Percentiles rank a stretch among this genome's conserved stretches.
Evolutionary conservation across 2,329 filamentous ascomycete species (phyloP).

Genomic region (Ilyonectria mors-panacis): DNA sequence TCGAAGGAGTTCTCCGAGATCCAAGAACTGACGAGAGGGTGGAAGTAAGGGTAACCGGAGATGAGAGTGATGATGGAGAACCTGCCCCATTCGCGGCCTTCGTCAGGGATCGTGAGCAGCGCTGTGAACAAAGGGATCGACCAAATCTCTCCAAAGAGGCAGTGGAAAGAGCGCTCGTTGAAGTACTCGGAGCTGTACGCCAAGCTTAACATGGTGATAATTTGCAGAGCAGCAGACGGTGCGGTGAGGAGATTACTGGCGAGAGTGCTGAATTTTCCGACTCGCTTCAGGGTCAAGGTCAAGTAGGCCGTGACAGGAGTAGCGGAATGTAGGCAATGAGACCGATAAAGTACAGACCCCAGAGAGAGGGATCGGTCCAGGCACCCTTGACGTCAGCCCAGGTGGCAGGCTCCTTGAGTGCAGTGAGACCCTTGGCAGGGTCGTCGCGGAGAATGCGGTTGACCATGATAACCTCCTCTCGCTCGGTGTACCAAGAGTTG

Average conservation of each 20-base stretch:
- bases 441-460: conserved; percentile 71
- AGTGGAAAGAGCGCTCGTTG: conserved; percentile 68
- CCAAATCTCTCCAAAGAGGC: conserved; percentile 67
- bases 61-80: conserved; percentile 68
- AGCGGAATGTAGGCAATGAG: conserved; percentile 64
- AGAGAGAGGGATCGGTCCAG: conserved; percentile 63
- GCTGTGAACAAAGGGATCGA: conserved; percentile 66
- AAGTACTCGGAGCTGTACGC: conserved; percentile 70
- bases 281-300: conserved; percentile 68
- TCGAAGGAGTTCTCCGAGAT: conserved; percentile 65
- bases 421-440: conserved; percentile 66
- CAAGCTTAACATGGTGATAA: conserved; percentile 68
- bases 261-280: conserved; percentile 70
- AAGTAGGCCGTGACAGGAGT: conserved; percentile 65
- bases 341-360: conserved; percentile 66
- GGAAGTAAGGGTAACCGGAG: conserved; percentile 71
- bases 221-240: conserved; percentile 69
- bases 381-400: conserved; percentile 60
- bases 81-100: conserved; percentile 65
- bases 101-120: conserved; percentile 63
- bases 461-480: conserved; percentile 79
- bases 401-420: conserved; percentile 60
- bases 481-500: conserved; percentile 76
- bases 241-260: conserved; percentile 75
- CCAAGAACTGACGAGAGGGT: conserved; percentile 68